phyloP scores from a whole-genome alignment of 345 rosid species.

The Sisymbrium altissimum region DNA sequence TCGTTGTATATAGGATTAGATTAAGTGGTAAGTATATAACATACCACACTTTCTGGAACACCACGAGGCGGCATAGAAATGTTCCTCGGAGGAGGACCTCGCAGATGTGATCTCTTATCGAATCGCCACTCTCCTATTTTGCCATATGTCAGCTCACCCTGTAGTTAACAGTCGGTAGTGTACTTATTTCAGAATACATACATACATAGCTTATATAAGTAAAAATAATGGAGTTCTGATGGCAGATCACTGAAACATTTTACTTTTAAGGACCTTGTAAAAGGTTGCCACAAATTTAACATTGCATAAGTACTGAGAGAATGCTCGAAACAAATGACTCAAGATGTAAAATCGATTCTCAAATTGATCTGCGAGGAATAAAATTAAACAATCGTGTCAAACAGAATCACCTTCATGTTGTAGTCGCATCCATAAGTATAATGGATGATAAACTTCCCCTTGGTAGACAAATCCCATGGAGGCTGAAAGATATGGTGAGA shows the following conservation, averaged over 20 bases:
- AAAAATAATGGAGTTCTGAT: background rate
- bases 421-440: conserved; percentile 96
- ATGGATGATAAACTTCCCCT: conserved; percentile 80
- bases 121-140: conserved; percentile 94
- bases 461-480: conserved; percentile 83
- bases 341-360: background rate
- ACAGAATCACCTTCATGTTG: conserved; percentile 63
- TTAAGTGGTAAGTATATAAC: conserved; percentile 21
- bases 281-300: background rate
- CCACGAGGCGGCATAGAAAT: conserved; percentile 83
- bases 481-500: conserved; percentile 56
- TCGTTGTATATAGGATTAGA: background rate
- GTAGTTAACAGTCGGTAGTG: background rate
- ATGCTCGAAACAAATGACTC: background rate
- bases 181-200: background rate
- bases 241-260: background rate
- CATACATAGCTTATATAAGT: background rate
- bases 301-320: background rate
- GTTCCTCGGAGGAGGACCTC: conserved; percentile 79
- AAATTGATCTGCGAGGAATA: background rate
- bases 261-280: background rate
- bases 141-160: conserved; percentile 91
- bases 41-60: conserved; percentile 97
- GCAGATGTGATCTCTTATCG: conserved; percentile 87
- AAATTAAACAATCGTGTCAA: background rate